phyloP scores from a whole-genome alignment of 2,329 filamentous ascomycete genomes.

The Polytolypa hystricis region DNA sequence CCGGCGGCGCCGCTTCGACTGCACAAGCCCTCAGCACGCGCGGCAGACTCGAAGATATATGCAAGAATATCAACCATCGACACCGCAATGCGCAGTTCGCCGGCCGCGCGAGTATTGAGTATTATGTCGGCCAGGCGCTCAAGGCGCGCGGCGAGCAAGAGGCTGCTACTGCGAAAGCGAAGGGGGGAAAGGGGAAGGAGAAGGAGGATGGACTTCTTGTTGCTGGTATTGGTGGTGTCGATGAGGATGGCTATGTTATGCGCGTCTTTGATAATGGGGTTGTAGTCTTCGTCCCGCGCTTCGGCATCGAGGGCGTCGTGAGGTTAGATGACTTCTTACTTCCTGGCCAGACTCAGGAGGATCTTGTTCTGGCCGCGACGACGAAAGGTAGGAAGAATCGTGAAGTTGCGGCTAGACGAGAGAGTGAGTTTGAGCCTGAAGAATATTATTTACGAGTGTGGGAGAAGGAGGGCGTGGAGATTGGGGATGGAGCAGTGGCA shows the following conservation, averaged over 20 bases:
- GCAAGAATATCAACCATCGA: constrained; percentile 95
- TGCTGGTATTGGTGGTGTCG: constrained; percentile 34
- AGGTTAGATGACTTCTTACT: constrained; percentile 71
- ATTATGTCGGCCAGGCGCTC: constrained; percentile 94
- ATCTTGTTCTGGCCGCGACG: constrained; percentile 4
- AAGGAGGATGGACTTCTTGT: constrained; percentile 6
- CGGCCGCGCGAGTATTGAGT: constrained; percentile 85
- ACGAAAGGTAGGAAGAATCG: too few relatives aligned
- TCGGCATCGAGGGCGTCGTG: constrained; percentile 90
- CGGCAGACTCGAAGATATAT: constrained; percentile 79
- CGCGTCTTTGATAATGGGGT: constrained; percentile 95
- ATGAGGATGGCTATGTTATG: constrained; percentile 94
- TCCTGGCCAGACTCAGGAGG: constrained; percentile 19
- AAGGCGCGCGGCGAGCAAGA: constrained; percentile 53
- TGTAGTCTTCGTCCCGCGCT: constrained; percentile 88
- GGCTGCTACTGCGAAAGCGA: constrained; percentile 15
- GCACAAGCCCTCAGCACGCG: constrained; percentile 71
- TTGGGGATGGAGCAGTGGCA: constrained; percentile 23
- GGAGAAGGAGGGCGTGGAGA: constrained; percentile 42
- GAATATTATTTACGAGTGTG: constrained; percentile 61
- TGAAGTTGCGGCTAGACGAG: constrained; percentile 38
- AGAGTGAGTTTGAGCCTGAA: constrained; percentile 74
- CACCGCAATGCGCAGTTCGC: constrained; percentile 97
- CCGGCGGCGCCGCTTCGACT: constrained; percentile 54
- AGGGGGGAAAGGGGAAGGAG: too few relatives aligned